These are phyloP conservation scores for Mycena floridula DNA, from an alignment of 768 basidiomycete species.

Conservation along the genomic window DNA sequence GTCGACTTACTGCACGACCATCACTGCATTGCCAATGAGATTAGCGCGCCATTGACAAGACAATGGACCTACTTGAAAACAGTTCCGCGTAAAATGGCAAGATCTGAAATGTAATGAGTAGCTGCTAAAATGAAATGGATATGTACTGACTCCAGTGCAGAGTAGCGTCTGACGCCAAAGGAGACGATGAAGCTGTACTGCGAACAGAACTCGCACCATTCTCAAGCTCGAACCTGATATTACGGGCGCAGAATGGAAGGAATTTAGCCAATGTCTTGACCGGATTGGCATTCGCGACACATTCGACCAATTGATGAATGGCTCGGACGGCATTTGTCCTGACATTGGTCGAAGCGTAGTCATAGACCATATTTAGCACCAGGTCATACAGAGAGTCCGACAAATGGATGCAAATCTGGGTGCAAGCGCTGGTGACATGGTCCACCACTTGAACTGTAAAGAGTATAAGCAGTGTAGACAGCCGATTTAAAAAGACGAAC, in stretches of 20 bases:
- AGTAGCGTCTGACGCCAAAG: conserved; percentile 76
- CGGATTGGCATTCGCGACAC: conserved; percentile 77
- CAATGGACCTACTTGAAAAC: conserved; percentile 59
- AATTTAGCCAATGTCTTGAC: conserved; percentile 74
- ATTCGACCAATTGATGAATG: conserved; percentile 81
- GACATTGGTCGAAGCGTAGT: conserved; percentile 76
- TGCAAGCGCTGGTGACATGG: conserved; percentile 69
- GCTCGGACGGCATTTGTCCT: conserved; percentile 83
- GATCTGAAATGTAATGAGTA: conserved; percentile 35
- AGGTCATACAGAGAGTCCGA: conserved; percentile 73
- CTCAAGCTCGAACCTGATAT: conserved; percentile 74
- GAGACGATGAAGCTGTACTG: conserved; percentile 63
- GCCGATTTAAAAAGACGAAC: too few species aligned
- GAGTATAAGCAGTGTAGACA: background rate
- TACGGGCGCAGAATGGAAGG: conserved; percentile 62
- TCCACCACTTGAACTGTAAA: conserved; percentile 65
- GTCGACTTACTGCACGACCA: conserved; percentile 53
- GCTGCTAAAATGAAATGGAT: conserved; percentile 1
- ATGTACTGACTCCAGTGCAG: conserved; percentile 81
- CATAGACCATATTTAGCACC: conserved; percentile 76
- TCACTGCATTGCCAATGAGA: conserved; percentile 33
- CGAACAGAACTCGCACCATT: conserved; percentile 74
- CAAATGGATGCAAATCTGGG: conserved; percentile 69
- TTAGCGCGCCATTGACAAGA: conserved; percentile 3
- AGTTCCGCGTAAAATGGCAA: conserved; percentile 74